Evolutionary conservation across 2,329 filamentous ascomycete species (phyloP).

Genomic region (Colletotrichum shisoi): DNA sequence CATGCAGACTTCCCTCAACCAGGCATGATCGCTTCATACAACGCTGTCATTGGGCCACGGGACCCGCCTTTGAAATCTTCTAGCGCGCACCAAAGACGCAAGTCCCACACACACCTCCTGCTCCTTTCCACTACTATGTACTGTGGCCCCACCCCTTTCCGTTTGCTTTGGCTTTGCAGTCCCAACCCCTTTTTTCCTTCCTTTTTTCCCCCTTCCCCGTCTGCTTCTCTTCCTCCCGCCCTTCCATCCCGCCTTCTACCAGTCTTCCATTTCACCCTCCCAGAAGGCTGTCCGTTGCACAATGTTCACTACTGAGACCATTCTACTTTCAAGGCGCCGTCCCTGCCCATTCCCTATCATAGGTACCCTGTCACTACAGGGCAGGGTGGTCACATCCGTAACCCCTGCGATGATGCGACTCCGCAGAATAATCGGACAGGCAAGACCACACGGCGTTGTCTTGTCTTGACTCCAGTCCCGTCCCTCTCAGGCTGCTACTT

Average conservation of each 20-base stretch:
- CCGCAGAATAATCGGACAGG: conserved; percentile 11
- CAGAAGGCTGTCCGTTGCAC: conserved; percentile 1
- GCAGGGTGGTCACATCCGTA: background rate
- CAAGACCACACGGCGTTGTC: conserved; percentile 4
- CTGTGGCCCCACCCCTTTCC: conserved; percentile 12
- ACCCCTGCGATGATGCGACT: conserved; percentile 14
- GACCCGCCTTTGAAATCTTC: conserved; percentile 29
- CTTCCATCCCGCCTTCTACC: conserved; percentile 21
- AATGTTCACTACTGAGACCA: background rate
- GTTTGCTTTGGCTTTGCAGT: background rate
- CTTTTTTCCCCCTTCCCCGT: background rate
- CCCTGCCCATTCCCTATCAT: background rate
- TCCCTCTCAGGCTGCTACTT: too few species aligned
- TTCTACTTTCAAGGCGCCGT: background rate
- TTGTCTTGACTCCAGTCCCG: conserved; percentile 2
- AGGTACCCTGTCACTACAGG: background rate
- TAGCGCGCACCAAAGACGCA: conserved; percentile 27
- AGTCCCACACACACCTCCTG: conserved; percentile 22
- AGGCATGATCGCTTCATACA: background rate
- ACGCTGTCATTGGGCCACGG: conserved; percentile 18
- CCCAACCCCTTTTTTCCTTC: background rate
- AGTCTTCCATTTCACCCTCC: conserved; percentile 10
- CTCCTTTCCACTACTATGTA: background rate
- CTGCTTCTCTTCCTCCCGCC: background rate
- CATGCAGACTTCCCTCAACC: conserved; percentile 8